Conservation (phyloP, 1,284 basidiomycete species). For the Ustilago shanxiensis region DNA sequence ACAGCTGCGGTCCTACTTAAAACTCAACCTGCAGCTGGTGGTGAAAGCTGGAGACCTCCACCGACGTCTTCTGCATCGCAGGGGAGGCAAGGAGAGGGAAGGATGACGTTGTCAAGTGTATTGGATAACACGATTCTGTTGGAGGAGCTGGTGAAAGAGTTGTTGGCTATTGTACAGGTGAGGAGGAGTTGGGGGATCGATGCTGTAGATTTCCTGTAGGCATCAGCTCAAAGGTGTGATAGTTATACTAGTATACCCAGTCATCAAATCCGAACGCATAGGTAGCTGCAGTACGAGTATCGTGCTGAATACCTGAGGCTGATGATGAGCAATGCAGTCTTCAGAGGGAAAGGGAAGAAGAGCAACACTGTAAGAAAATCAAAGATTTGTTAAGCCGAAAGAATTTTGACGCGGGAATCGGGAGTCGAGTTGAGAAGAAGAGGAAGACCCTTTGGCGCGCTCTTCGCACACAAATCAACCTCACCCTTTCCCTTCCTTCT, state of each 20-base stretch:
- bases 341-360: neutral
- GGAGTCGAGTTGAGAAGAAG: constrained; percentile 7
- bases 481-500: neutral
- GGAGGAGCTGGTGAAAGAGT: constrained; percentile 95
- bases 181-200: constrained; percentile 88
- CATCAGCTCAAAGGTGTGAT: too few relatives aligned
- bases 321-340: neutral
- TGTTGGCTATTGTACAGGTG: constrained; percentile 87
- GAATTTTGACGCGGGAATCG: neutral
- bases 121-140: constrained; percentile 95
- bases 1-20: constrained; percentile 82
- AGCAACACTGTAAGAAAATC: too few relatives aligned
- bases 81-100: constrained; percentile 9
- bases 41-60: constrained; percentile 23
- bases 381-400: neutral
- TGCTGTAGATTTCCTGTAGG: constrained; percentile 47
- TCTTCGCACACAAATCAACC: neutral
- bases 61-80: constrained; percentile 4
- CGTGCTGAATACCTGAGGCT: neutral
- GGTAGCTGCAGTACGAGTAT: too few relatives aligned
- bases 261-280: neutral
- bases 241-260: constrained; percentile 5
- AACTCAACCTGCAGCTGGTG: constrained; percentile 75
- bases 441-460: constrained; percentile 1
- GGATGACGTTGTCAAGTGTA: constrained; percentile 82